phyloP scores from a whole-genome alignment of 2,329 filamentous ascomycete genomes.

The Penicillium sp. region DNA sequence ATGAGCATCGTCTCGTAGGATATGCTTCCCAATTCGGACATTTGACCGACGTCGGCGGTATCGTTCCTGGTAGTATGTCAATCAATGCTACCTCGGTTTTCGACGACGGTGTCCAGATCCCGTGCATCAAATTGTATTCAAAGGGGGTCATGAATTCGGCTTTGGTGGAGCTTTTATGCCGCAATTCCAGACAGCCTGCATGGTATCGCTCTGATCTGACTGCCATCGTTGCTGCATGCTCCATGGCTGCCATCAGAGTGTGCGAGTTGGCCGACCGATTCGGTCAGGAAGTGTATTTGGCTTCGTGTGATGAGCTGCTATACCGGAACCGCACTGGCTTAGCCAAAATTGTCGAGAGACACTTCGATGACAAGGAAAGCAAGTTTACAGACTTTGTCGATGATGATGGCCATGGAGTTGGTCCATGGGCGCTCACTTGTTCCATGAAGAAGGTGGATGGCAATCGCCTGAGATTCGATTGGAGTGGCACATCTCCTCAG shows the following conservation, averaged over 20 bases:
- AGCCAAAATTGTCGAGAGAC: constrained; percentile 44
- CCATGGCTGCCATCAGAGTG: constrained; percentile 44
- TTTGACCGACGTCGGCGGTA: constrained; percentile 45
- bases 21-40: constrained; percentile 52
- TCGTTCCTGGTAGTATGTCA: constrained; percentile 50
- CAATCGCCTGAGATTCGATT: constrained; percentile 47
- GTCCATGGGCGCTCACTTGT: constrained; percentile 47
- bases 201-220: constrained; percentile 49
- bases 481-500: constrained; percentile 48
- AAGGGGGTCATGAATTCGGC: constrained; percentile 44
- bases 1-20: constrained; percentile 43
- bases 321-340: constrained; percentile 44
- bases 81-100: constrained; percentile 48
- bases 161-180: constrained; percentile 45
- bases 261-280: constrained; percentile 46
- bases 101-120: constrained; percentile 50
- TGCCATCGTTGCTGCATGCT: constrained; percentile 47
- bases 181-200: constrained; percentile 47
- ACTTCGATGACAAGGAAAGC: constrained; percentile 42
- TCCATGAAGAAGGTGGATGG: constrained; percentile 44
- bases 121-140: constrained; percentile 46
- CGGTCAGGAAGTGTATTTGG: constrained; percentile 44
- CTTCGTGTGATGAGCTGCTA: constrained; percentile 45
- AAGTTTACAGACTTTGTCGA: constrained; percentile 50
- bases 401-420: constrained; percentile 46